phyloP scores from a whole-genome alignment of 148 eudicot species.

The Gaultheria prostrata region DNA sequence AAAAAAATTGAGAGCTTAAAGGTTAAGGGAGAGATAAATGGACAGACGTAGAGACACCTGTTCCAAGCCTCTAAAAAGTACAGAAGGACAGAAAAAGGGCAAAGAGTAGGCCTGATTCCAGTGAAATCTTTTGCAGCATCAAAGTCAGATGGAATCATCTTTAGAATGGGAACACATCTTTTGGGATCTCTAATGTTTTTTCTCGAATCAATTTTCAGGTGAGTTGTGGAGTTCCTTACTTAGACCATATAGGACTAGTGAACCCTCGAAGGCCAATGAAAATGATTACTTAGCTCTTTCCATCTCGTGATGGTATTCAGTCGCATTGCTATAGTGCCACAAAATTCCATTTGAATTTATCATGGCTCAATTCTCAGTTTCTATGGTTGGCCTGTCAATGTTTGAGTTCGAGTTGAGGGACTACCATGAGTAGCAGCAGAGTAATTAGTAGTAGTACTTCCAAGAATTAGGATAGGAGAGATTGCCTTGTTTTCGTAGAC shows the following conservation, averaged over 20 bases:
- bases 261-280: background rate
- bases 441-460: background rate
- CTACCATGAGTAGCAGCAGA: background rate
- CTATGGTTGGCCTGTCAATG: background rate
- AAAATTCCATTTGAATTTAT: background rate
- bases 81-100: background rate
- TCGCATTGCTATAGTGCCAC: background rate
- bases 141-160: background rate
- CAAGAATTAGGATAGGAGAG: background rate
- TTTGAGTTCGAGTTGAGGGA: too few species aligned
- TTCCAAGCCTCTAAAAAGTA: background rate
- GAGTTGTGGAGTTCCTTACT: background rate
- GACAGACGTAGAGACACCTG: background rate
- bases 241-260: background rate
- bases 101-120: background rate
- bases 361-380: background rate
- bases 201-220: background rate
- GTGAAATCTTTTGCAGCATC: background rate
- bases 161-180: background rate
- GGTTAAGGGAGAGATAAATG: background rate
- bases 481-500: too few species aligned
- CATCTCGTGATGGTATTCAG: background rate
- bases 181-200: background rate
- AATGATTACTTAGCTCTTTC: background rate
- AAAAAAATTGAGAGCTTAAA: background rate